Evolutionary conservation across 768 basidiomycete genomes (phyloP).

Genomic region (Boletus rubescentipes): DNA sequence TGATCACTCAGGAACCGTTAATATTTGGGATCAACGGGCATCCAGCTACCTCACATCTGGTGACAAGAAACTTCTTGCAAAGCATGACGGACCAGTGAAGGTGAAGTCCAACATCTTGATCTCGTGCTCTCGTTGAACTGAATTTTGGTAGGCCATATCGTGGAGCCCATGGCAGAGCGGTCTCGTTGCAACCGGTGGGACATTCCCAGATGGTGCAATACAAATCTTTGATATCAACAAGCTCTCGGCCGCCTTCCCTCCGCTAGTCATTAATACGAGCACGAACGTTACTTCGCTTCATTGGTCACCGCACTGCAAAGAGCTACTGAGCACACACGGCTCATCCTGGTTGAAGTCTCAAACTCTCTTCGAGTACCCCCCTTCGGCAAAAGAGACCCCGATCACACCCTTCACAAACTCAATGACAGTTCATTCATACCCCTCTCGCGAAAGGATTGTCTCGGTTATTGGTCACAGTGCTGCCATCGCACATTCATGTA

Average conservation of each 20-base stretch:
- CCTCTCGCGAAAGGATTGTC: conserved; percentile 48
- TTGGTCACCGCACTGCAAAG: conserved; percentile 79
- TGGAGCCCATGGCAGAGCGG: conserved; percentile 76
- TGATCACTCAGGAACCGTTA: conserved; percentile 41
- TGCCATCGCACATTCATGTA: conserved; percentile 57
- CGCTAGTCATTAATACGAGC: conserved; percentile 42
- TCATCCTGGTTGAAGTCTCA: conserved; percentile 30
- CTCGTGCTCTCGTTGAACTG: background rate
- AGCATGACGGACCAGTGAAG: conserved; percentile 46
- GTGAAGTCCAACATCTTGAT: conserved; percentile 19
- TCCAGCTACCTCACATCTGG: conserved; percentile 29
- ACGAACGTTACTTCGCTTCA: conserved; percentile 61
- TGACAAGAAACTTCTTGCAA: conserved; percentile 39
- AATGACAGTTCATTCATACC: conserved; percentile 54
- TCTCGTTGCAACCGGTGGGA: conserved; percentile 66
- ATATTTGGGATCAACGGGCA: conserved; percentile 45
- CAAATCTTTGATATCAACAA: conserved; percentile 49
- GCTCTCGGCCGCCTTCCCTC: conserved; percentile 44
- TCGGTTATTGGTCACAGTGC: conserved; percentile 56
- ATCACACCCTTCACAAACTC: conserved; percentile 38
- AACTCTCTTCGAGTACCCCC: conserved; percentile 14
- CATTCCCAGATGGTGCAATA: conserved; percentile 58
- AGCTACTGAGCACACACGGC: conserved; percentile 80
- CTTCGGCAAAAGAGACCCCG: conserved; percentile 22
- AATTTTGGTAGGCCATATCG: conserved; percentile 54